phyloP scores from a whole-genome alignment of 2,329 filamentous ascomycete genomes.

The Lasiodiplodia gonubiensis region DNA sequence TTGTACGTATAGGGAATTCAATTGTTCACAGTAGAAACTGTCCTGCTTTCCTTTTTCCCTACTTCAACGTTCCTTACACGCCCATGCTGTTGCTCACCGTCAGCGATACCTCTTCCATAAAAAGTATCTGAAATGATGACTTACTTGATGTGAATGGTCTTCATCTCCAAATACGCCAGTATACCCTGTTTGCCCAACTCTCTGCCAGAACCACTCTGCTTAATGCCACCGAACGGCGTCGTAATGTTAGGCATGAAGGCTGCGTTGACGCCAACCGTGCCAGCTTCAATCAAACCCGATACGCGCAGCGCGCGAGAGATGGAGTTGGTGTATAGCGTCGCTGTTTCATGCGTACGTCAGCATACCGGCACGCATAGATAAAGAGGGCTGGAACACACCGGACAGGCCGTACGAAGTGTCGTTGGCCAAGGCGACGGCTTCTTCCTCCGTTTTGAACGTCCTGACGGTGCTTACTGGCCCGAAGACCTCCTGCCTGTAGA shows the following conservation, averaged over 20 bases:
- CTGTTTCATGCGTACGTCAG: conserved; percentile 35
- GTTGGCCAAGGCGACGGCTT: conserved; percentile 41
- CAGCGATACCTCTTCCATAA: not conserved
- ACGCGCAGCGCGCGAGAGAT: conserved; percentile 39
- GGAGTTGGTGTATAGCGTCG: conserved; percentile 31
- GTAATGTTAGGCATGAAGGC: conserved; percentile 32
- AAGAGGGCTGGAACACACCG: conserved; percentile 26
- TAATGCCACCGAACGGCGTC: conserved; percentile 42
- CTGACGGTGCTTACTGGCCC: conserved; percentile 39
- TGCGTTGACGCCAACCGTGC: conserved; percentile 42
- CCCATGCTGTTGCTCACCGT: not conserved
- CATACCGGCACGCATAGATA: not conserved
- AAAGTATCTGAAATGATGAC: not conserved
- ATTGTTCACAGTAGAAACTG: no score
- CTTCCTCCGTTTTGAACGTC: conserved; percentile 44
- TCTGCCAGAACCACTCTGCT: conserved; percentile 42
- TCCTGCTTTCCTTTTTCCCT: not conserved
- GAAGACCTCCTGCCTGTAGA: conserved; percentile 44
- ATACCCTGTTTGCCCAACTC: conserved; percentile 40
- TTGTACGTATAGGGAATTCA: no score
- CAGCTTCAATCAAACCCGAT: conserved; percentile 40
- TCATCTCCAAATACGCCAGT: conserved; percentile 42
- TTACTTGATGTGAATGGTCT: conserved; percentile 41
- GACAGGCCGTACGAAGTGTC: conserved; percentile 40
- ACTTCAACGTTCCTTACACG: not conserved